Evolutionary conservation across 2,329 filamentous ascomycete species (phyloP), one percentile per base, ranked within the genome.

Genomic region (Microascus cirrosus): DNA sequence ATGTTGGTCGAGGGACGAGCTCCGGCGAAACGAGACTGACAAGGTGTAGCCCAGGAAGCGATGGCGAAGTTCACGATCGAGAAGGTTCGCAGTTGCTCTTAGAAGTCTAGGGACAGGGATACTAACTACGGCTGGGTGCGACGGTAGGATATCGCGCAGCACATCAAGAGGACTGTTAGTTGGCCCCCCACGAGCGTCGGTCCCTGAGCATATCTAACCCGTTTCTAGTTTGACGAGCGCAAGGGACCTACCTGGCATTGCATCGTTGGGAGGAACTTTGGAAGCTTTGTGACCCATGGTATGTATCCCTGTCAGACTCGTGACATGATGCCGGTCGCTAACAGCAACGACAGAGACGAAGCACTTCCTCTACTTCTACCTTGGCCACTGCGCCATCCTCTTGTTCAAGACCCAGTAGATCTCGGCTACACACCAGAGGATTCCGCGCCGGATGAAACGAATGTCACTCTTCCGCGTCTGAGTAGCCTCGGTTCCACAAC

Each of bases 281-380:
- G 94, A 66, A 97, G 93, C 76, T 99, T 97, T 66, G 94, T 99
- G 56, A 99, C 94, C 48, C 94, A 99, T 69, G 92, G 92, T 96
- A 82, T 61, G 82, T 65, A 28, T 20, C 53, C 55, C 54, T 39
- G 13, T 32, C 8, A 20, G 35, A n/a, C 36, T 34, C 11, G n/a
- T 22, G 22, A 25, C 50, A 22, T 34, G 28, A 22, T 24, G 20
- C n/a, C 22, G 11, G 7, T 3, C 22, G 22, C 45, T 50, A 22
- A 50, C 45, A 50, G 22, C 25, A 42, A 24, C 28, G 45, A 32
- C 45, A 96, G 94, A 97, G 74, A 97, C 94, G 32, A 97, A 97
- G 78, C 94, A 99, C 75, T 99, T 99, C 79, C 96, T 99, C 72
- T 99, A 99, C 79, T 99, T 99, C 79, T 99, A 99, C 78, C 87